Evolutionary conservation across 768 basidiomycete species (phyloP).

Genomic region (Trametes cubensis): DNA sequence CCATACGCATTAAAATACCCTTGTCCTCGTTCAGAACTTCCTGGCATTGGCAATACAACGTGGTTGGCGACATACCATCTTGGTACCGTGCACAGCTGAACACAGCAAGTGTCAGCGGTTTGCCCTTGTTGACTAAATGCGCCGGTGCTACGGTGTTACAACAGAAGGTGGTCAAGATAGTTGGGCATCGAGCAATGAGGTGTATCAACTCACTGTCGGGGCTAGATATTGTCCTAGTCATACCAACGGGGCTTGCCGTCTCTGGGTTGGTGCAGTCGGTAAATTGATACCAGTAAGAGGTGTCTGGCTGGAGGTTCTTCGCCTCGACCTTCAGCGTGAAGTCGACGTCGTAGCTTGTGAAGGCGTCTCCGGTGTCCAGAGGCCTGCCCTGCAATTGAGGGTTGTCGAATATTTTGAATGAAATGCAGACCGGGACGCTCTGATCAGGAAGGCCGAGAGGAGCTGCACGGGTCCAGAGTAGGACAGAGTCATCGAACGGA

Average conservation of each 20-base stretch:
- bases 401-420: conserved; percentile 47
- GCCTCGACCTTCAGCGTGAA: conserved; percentile 67
- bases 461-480: conserved; percentile 60
- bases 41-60: neutral
- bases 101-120: conserved; percentile 53
- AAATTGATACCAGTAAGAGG: conserved; percentile 58
- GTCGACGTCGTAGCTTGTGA: conserved; percentile 60
- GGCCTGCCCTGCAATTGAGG: conserved; percentile 38
- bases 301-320: conserved; percentile 50
- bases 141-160: conserved; percentile 46
- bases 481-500: conserved; percentile 54
- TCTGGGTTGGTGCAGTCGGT: conserved; percentile 52
- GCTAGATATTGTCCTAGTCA: conserved; percentile 53
- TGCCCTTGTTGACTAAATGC: conserved; percentile 51
- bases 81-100: conserved; percentile 63
- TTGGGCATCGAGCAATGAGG: neutral
- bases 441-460: conserved; percentile 45
- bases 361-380: conserved; percentile 50
- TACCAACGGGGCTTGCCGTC: conserved; percentile 49
- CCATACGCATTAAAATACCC: conserved; percentile 68
- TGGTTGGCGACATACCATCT: conserved; percentile 38
- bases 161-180: neutral
- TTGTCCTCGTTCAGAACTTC: conserved; percentile 19
- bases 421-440: conserved; percentile 55
- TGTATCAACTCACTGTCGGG: conserved; percentile 43